A percentile compares a stretch with the other conserved stretches of the same genome.
phyloP scores from a whole-genome alignment of 179 eudicot genomes.

The Silene vulgaris region DNA sequence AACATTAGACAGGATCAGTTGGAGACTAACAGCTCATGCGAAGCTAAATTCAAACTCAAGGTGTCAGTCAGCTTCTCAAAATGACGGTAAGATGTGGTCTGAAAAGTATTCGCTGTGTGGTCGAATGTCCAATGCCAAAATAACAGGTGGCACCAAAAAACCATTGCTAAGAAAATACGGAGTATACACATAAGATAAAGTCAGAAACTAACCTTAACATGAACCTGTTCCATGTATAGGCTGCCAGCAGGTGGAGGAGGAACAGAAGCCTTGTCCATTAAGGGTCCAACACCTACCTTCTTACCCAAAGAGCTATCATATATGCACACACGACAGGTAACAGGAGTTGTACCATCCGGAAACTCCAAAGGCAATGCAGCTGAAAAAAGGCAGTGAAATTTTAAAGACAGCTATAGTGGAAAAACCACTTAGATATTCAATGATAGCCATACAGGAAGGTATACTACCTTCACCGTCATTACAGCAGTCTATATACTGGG shows the following conservation, averaged over 20 bases:
- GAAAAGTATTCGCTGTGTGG: neutral
- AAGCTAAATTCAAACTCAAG: neutral
- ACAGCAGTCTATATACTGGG: slow-evolving; percentile 72
- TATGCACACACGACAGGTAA: slow-evolving; percentile 87
- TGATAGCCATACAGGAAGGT: slow-evolving; percentile 4
- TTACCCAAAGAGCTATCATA: slow-evolving; percentile 76
- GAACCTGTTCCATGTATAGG: slow-evolving; percentile 95
- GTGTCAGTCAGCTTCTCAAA: neutral
- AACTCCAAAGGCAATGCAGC: slow-evolving; percentile 93
- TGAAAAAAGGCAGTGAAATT: slow-evolving; percentile 26
- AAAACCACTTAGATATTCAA: slow-evolving; percentile 1
- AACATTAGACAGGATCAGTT: slow-evolving; percentile 13
- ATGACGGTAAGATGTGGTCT: neutral
- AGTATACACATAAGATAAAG: slow-evolving; percentile 2
- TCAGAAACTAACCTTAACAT: slow-evolving; percentile 60
- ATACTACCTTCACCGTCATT: slow-evolving; percentile 68
- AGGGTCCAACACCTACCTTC: slow-evolving; percentile 81
- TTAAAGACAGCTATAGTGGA: neutral
- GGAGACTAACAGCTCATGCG: neutral
- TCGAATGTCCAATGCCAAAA: neutral
- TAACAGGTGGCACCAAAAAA: neutral
- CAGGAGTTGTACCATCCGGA: slow-evolving; percentile 98
- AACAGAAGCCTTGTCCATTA: slow-evolving; percentile 70
- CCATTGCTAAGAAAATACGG: slow-evolving; percentile 1
- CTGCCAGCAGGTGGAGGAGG: slow-evolving; percentile 76